Evolutionary conservation across 805 yeast genomes (phyloP).

Genomic region (Lachancea mirantina): DNA sequence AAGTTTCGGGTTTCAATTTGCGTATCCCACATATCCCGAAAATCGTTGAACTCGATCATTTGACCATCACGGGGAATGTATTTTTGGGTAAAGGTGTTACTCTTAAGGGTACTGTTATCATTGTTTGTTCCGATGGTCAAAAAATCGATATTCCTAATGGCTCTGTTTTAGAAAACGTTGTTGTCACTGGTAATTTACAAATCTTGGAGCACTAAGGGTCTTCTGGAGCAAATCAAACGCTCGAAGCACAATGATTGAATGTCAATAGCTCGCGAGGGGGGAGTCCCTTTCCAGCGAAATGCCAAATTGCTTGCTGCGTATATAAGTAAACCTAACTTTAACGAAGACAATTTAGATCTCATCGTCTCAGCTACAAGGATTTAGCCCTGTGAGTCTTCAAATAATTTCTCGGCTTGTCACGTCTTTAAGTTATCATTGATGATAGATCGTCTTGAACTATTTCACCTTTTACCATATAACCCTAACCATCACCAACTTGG

Average conservation of each 20-base stretch:
- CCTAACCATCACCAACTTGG: too few relatives aligned
- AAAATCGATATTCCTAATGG: conserved; percentile 97
- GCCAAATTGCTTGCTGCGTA: too few relatives aligned
- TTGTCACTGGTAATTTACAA: conserved; percentile 92
- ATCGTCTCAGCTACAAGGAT: too few relatives aligned
- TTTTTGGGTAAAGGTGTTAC: conserved; percentile 82
- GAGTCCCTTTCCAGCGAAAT: too few relatives aligned
- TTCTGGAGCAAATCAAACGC: neutral
- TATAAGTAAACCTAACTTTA: too few relatives aligned
- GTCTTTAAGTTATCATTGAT: too few relatives aligned
- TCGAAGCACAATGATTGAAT: neutral
- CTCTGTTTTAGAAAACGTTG: conserved; percentile 88
- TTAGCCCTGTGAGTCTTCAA: too few relatives aligned
- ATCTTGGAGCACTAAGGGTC: conserved; percentile 71
- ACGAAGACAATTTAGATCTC: too few relatives aligned
- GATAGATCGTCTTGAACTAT: too few relatives aligned
- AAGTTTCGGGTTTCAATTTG: conserved; percentile 82
- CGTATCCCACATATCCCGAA: conserved; percentile 94
- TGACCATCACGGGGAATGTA: conserved; percentile 96
- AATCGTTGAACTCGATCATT: conserved; percentile 92
- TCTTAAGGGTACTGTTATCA: conserved; percentile 93
- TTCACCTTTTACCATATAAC: too few relatives aligned
- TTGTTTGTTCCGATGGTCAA: conserved; percentile 95
- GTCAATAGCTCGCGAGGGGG: neutral
- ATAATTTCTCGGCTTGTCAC: too few relatives aligned